These are phyloP conservation scores for Pleurotus giganteus DNA, from an alignment of 768 basidiomycete genomes.

Conservation along the genomic window DNA sequence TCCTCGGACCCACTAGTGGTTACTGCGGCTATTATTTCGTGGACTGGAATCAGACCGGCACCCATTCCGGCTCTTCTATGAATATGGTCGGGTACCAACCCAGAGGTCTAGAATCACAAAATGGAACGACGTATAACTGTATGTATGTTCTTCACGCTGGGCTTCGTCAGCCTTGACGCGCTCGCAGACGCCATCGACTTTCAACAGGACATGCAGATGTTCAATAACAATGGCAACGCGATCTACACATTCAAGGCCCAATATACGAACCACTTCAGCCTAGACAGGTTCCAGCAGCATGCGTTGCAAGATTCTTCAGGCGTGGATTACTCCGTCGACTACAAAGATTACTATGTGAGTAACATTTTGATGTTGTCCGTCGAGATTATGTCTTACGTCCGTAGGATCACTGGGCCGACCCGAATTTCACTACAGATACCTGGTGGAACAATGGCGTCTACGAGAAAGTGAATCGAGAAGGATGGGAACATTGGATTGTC, in stretches of 20 bases:
- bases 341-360: slow-evolving; percentile 5
- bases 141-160: not conserved
- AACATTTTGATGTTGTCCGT: not conserved
- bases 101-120: not conserved
- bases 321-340: slow-evolving; percentile 1
- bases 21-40: slow-evolving; percentile 1
- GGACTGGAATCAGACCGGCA: not conserved
- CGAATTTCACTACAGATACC: not conserved
- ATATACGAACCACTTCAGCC: not conserved
- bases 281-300: not conserved
- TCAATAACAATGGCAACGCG: not conserved
- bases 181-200: not conserved
- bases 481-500: slow-evolving; percentile 5
- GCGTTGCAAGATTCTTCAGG: not conserved
- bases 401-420: not conserved
- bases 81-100: not conserved
- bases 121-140: not conserved
- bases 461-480: not conserved
- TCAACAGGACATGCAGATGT: slow-evolving; percentile 3
- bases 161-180: not conserved
- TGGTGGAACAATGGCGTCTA: slow-evolving; percentile 4
- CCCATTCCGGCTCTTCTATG: not conserved
- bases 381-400: not conserved
- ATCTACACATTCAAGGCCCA: not conserved
- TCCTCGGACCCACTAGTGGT: not conserved